Evolutionary conservation across 2,329 filamentous ascomycete species (phyloP).

Genomic region (Ambrosiella xylebori): DNA sequence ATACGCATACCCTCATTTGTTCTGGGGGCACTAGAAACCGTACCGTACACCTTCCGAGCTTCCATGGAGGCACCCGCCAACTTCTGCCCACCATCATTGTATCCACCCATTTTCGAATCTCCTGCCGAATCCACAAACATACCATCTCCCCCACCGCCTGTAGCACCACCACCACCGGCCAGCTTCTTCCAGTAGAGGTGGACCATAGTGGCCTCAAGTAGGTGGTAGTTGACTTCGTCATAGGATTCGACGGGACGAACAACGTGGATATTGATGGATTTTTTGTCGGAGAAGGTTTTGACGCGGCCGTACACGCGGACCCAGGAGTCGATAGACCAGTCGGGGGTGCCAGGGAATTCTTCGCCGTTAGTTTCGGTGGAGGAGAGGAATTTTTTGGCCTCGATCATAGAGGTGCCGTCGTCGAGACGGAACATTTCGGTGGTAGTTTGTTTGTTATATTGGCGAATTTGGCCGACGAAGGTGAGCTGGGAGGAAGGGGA

Average conservation of each 20-base stretch:
- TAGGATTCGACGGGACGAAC: conserved; percentile 66
- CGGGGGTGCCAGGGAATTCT: conserved; percentile 17
- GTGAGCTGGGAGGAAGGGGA: conserved; percentile 38
- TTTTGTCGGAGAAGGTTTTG: conserved; percentile 69
- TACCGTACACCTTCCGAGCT: conserved; percentile 55
- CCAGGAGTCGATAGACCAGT: conserved; percentile 44
- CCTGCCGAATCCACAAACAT: conserved; percentile 36
- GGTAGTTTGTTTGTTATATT: conserved; percentile 69
- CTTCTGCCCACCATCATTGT: conserved; percentile 17
- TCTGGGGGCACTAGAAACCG: conserved; percentile 48
- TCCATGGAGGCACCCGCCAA: conserved; percentile 32
- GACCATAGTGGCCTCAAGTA: conserved; percentile 76
- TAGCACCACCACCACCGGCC: conserved; percentile 26
- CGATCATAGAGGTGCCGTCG: conserved; percentile 82
- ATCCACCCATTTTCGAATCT: conserved; percentile 22
- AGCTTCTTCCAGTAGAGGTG: conserved; percentile 73
- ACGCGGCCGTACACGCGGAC: conserved; percentile 74
- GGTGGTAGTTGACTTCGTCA: conserved; percentile 86
- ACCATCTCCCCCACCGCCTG: conserved; percentile 27
- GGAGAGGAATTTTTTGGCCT: conserved; percentile 57
- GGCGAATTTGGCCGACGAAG: conserved; percentile 79
- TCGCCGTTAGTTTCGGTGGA: conserved; percentile 20
- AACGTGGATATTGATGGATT: conserved; percentile 62
- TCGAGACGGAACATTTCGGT: conserved; percentile 88
- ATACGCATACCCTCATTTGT: conserved; percentile 73